phyloP scores from a whole-genome alignment of 2,329 filamentous ascomycete species.

The Cercospora sp. region DNA sequence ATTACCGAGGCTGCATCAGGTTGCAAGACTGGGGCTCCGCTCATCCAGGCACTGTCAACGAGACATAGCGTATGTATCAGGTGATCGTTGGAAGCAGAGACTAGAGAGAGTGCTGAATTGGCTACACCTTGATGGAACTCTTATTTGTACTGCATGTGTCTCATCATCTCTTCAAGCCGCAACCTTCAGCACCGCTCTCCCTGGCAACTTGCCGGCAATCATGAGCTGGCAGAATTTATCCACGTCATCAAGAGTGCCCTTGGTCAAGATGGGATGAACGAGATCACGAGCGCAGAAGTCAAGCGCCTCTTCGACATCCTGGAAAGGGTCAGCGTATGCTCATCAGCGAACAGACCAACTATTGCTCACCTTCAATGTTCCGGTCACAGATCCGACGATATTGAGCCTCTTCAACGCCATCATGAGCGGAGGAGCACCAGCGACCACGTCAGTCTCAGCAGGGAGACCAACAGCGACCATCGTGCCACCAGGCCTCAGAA shows the following conservation, averaged over 20 bases:
- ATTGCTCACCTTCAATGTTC: conserved; percentile 41
- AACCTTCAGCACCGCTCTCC: conserved; percentile 47
- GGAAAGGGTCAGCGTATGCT: neutral
- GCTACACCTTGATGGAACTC: conserved; percentile 12
- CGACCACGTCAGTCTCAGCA: conserved; percentile 37
- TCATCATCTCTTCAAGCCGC: conserved; percentile 15
- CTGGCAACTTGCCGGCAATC: conserved; percentile 43
- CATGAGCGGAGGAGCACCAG: conserved; percentile 42
- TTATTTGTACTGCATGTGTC: conserved; percentile 4
- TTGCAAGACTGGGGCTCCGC: neutral
- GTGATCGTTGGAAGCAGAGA: neutral
- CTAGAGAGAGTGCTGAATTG: neutral
- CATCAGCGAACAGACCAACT: neutral
- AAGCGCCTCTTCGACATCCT: conserved; percentile 48
- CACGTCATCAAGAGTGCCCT: conserved; percentile 43
- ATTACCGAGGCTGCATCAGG: conserved; percentile 8
- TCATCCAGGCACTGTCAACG: neutral
- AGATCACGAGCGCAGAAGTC: conserved; percentile 48
- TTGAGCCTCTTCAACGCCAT: conserved; percentile 46
- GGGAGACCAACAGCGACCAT: conserved; percentile 43
- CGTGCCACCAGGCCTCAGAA: conserved; percentile 41
- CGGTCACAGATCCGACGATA: conserved; percentile 46
- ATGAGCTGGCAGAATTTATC: conserved; percentile 44
- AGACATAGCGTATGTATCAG: neutral
- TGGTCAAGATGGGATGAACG: conserved; percentile 44